A percentile compares a stretch with the other conserved stretches of the same genome.
These are phyloP conservation scores for Blastobotrys apis DNA, from an alignment of 1,139 yeast genomes.

Conservation along the genomic window DNA sequence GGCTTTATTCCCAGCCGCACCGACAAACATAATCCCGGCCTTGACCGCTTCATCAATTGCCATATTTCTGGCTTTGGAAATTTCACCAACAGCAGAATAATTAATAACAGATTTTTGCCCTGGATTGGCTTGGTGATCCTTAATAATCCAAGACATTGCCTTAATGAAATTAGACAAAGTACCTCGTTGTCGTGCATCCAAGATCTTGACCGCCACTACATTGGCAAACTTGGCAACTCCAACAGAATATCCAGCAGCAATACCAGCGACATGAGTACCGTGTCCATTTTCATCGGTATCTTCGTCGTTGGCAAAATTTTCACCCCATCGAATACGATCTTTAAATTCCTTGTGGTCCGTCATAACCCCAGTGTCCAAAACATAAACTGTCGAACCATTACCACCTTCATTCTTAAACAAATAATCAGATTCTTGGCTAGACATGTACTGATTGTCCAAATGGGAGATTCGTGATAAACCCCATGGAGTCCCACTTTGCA, in stretches of 20 bases:
- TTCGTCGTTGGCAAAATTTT: constrained; percentile 60
- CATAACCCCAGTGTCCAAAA: constrained; percentile 48
- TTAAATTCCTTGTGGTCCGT: constrained; percentile 47
- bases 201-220: constrained; percentile 41
- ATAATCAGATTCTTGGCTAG: constrained; percentile 36
- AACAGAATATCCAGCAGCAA: constrained; percentile 41
- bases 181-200: constrained; percentile 34
- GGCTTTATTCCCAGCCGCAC: constrained; percentile 83
- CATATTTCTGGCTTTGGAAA: constrained; percentile 72
- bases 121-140: constrained; percentile 56
- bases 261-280: constrained; percentile 47
- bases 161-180: constrained; percentile 31
- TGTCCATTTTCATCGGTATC: constrained; percentile 67
- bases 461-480: constrained; percentile 53
- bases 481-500: constrained; percentile 45
- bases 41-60: constrained; percentile 85
- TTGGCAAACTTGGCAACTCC: constrained; percentile 44
- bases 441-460: constrained; percentile 38
- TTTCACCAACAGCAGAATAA: constrained; percentile 89
- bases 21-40: constrained; percentile 59
- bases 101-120: constrained; percentile 85
- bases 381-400: constrained; percentile 50
- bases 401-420: constrained; percentile 49
- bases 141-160: constrained; percentile 38
- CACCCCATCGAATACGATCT: constrained; percentile 55